Conservation (phyloP, 2,329 filamentous ascomycete species). For the Arthrobotrys musiformis region DNA sequence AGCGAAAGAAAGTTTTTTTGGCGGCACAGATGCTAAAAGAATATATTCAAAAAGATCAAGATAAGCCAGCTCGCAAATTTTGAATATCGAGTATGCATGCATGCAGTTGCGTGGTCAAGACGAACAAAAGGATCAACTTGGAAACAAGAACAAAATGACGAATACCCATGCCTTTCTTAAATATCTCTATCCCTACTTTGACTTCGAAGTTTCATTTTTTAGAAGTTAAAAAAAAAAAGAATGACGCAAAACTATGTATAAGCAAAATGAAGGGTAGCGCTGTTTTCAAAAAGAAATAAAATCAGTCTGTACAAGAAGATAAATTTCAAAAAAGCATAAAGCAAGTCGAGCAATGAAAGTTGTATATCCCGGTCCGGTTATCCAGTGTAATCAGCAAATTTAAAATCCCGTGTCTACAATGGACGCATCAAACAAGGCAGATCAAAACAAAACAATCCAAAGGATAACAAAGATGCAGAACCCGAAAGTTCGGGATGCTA, state of each 20-base stretch:
- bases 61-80: constrained; percentile 50
- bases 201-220: constrained; percentile 25
- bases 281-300: constrained; percentile 41
- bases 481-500: constrained; percentile 17
- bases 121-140: neutral
- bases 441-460: constrained; percentile 13
- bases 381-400: constrained; percentile 55
- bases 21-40: neutral
- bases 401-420: constrained; percentile 55
- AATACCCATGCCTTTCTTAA: constrained; percentile 46
- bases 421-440: constrained; percentile 29
- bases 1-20: neutral
- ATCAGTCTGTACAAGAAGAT: constrained; percentile 46
- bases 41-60: constrained; percentile 35
- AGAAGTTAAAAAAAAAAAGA: constrained; percentile 2
- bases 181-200: constrained; percentile 45
- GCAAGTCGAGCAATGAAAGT: constrained; percentile 23
- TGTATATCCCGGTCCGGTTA: constrained; percentile 56
- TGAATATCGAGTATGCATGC: constrained; percentile 25
- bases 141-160: constrained; percentile 2
- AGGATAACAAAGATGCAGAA: neutral
- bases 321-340: neutral
- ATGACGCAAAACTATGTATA: constrained; percentile 33
- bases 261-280: constrained; percentile 26
- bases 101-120: neutral